Evolutionary conservation across 768 basidiomycete species (phyloP).

Genomic region (Porpolomopsis calyptriformis): DNA sequence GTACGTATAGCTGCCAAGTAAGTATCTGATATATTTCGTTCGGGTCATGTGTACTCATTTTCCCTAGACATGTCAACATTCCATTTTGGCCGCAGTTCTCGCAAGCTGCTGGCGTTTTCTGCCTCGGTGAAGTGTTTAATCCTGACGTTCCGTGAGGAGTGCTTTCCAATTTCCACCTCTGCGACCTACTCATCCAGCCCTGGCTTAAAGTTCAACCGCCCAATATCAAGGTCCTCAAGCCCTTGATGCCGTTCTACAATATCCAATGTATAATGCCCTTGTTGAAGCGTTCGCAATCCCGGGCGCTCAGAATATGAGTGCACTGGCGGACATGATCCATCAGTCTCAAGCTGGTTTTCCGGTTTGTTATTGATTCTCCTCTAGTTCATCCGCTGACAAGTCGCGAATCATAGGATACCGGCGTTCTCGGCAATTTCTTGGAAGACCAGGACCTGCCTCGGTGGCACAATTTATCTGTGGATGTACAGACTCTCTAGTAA

Average conservation of each 20-base stretch:
- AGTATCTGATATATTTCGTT: constrained; percentile 5
- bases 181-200: neutral
- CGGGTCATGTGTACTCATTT: constrained; percentile 4
- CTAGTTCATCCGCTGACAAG: constrained; percentile 1
- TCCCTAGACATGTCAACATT: constrained; percentile 54
- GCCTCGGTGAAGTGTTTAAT: constrained; percentile 73
- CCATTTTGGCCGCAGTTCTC: constrained; percentile 73
- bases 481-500: constrained; percentile 60
- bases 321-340: constrained; percentile 38
- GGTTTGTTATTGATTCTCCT: constrained; percentile 18
- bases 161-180: neutral
- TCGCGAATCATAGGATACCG: constrained; percentile 23
- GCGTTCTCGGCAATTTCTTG: constrained; percentile 61
- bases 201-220: constrained; percentile 37
- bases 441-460: constrained; percentile 73
- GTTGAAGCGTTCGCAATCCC: constrained; percentile 61
- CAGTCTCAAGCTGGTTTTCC: constrained; percentile 45
- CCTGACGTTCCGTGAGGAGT: constrained; percentile 37
- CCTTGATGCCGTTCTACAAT: constrained; percentile 64
- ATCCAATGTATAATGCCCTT: constrained; percentile 56
- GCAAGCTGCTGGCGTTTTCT: constrained; percentile 69
- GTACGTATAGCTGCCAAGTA: constrained; percentile 38
- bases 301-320: constrained; percentile 53
- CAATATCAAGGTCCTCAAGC: constrained; percentile 50
- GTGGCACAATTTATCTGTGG: constrained; percentile 63